Evolutionary conservation across 176 grass and related monocot species (phyloP).

Genomic region (Phragmites australis): DNA sequence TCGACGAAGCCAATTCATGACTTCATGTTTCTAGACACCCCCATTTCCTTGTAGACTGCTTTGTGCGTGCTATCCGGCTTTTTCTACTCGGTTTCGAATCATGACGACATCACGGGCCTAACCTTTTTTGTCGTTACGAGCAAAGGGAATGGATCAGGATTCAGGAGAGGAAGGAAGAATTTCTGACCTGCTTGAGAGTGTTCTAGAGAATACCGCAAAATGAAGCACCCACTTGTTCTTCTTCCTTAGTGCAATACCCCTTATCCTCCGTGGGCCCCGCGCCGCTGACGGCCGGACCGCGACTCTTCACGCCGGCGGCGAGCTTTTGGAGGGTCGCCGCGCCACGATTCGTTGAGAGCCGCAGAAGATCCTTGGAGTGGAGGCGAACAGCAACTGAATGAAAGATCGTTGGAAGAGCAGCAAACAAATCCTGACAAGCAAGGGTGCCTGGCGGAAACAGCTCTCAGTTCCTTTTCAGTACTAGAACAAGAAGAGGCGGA

Average conservation of each 20-base stretch:
- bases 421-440: background rate
- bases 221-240: background rate
- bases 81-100: background rate
- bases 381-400: background rate
- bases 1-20: background rate
- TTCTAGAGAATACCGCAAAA: conserved; percentile 38
- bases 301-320: conserved; percentile 27
- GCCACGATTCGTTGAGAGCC: background rate
- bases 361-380: background rate
- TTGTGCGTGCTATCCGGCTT: background rate
- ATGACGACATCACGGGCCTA: conserved; percentile 11
- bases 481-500: background rate
- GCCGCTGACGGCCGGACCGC: background rate
- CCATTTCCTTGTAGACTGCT: conserved; percentile 19
- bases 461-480: background rate
- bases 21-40: background rate
- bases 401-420: background rate
- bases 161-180: background rate
- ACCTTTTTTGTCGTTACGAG: conserved; percentile 7
- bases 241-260: background rate
- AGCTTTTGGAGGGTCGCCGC: background rate
- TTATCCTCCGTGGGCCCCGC: background rate
- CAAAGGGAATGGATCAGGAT: background rate
- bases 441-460: background rate
- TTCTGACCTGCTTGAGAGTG: conserved; percentile 44